Conservation (phyloP, 164 flowering plant species). For the Berberis thunbergii region DNA sequence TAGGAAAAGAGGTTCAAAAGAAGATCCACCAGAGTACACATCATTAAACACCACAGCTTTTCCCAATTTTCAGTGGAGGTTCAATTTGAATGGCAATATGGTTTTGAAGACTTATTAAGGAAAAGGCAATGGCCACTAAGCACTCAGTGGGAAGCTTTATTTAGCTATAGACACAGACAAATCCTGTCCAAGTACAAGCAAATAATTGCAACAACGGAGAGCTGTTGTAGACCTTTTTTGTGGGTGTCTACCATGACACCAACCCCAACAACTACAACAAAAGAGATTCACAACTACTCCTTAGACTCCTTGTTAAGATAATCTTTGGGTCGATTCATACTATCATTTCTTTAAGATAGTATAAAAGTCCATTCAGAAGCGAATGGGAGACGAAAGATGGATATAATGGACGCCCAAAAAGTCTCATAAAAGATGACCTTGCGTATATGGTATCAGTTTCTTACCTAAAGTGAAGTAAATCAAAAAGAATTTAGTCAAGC, state of each 20-base stretch:
- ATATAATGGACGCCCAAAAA: too few species aligned
- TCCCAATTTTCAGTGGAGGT: neutral
- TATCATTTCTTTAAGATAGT: too few species aligned
- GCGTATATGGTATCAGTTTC: too few species aligned
- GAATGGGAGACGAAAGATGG: too few species aligned
- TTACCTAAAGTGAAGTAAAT: too few species aligned
- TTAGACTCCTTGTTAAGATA: neutral
- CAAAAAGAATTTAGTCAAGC: too few species aligned
- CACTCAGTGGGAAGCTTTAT: neutral
- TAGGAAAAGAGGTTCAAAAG: neutral
- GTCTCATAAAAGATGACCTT: too few species aligned
- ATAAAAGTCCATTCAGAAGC: too few species aligned
- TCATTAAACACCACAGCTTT: slow-evolving; percentile 1
- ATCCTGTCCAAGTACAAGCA: neutral
- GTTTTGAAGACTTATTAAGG: neutral
- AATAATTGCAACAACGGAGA: neutral
- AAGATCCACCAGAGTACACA: neutral
- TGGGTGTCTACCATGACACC: neutral
- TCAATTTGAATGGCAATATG: slow-evolving; percentile 1
- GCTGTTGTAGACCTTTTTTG: neutral
- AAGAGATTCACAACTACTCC: neutral
- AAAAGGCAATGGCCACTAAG: neutral
- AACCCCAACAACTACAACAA: neutral
- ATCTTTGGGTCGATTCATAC: too few species aligned
- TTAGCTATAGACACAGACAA: neutral